Base-by-base conservation (phyloP, 2,329 filamentous ascomycete species). In the Beauveria australis region DNA sequence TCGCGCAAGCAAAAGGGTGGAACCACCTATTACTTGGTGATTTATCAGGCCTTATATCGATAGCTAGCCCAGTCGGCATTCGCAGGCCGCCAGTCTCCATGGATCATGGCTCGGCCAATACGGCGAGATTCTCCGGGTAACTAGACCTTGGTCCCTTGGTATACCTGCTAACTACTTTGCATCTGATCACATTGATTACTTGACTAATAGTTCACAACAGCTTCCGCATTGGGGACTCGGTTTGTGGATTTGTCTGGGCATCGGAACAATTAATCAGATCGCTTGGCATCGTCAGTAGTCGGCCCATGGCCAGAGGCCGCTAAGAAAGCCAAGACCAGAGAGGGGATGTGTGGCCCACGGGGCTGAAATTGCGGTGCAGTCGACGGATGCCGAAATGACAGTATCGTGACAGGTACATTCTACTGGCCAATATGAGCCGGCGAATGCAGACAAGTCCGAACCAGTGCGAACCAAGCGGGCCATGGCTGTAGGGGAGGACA, bases 251-350 rank as follows among this genome's bases (percentile, higher is more conserved):
- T 58, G 24, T 53, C 24, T 28, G 8, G n/a, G 37, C 40, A 52
- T 52, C 37, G 55, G 47, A 24, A 16, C 18, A 12, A 22, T 24
- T 40, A 44, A 59, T 53, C 56, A 44, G 56, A 59, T 59, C 48
- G 56, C 56, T 59, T 59, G 56, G 56, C 56, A 53, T 53, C 40
- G 37, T 30, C 47, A 24, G 24, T 18, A 19, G 48, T 46, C 24
- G 24, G 33, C 56, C 37, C 47, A 47, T 43, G 19, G 55, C n/a
- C 10, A 19, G 47, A 52, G 48, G 40, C 56, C 37, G 37, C 56
- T 59, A 37, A 37, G 10, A 51, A 53, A 44, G 56, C 30, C 22
- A 52, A 52, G 46, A 46, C 37, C 14, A 37, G n/a, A 44, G 47
- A 28, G 44, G 33, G 12, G 46, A 40, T 28, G 30, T 26, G 18